Base-by-base conservation (phyloP, 1,284 basidiomycete species). In the Melampsora americana region DNA sequence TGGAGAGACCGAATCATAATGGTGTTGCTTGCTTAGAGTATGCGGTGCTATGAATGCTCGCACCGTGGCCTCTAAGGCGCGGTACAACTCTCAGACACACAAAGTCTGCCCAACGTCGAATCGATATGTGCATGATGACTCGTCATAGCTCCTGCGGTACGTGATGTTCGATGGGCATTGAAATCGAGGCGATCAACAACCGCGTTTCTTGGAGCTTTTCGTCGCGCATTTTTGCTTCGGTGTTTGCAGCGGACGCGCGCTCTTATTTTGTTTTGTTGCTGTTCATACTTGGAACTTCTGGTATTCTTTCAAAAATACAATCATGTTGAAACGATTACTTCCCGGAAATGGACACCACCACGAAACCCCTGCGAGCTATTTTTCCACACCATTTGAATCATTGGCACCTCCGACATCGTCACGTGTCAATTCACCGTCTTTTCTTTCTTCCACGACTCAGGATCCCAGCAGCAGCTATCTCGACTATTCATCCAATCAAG, bases 251-350 rank as follows among this genome's bases (percentile, higher is more conserved):
- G 42, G 42, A 14, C 14, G 42, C 42, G 42, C 42, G 42, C 12
- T n/a, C n/a, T n/a, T n/a, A n/a, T n/a, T 44, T 44, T 44, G 42
- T 44, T 44, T 11, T 7, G 9, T n/a, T n/a, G n/a, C n/a, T n/a
- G n/a, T n/a, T n/a, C 42, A 14, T 16, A 14, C 42, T 16, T 42
- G 6, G 11, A 11, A 12, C 39, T 42, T 5, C 5, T 44, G 42
- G 42, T 44, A 12, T 44, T 16, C 42, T 44, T 44, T 11, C 42
- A 14, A 44, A 16, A 59, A 26, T n/a, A 30, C 26, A 1, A 59
- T 26, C n/a, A 59, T 59, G 53, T 59, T 59, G 23, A n/a, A 59
- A 59, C n/a, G 53, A 30, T n/a, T 59, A 59, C 53, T 59, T 59
- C 53, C 53, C 12, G 53, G 53, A 59, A 59, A 30, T 23, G 53